Base-by-base conservation (phyloP, 2,329 filamentous ascomycete genomes). In the Fusarium pseudocircinatum region DNA sequence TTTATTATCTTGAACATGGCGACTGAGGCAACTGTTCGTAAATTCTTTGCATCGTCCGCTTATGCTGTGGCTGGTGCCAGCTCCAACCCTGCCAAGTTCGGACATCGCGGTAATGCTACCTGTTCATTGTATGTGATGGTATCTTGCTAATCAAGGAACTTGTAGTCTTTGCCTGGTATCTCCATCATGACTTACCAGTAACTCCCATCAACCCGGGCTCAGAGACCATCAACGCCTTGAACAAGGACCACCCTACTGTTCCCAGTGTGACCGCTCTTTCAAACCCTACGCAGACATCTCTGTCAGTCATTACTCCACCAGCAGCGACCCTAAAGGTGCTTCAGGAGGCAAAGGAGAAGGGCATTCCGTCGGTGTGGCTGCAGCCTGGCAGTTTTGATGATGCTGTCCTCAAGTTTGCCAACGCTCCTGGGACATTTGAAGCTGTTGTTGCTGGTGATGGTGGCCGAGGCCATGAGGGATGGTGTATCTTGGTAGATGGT, bases 61-160 rank as follows among this genome's bases (percentile, higher is more conserved):
- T 97, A 96, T 81, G 95, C 96, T 66, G 96, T 98, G 34, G 94
- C 95, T 26, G 96, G 96, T 77, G 96, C 96, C 42, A 96, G 93
- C 80, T 93, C 93, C 59, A 94, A 97, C 83, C 87, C 93, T 44
- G 85, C 87, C 80, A 98, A 97, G 82, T 98, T 93, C 79, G 96
- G 96, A 30, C 93, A 97, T 83, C 95, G 94, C 85, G 91, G 95
- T 95, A 82, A 65, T 85, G 30, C 49, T 43, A 30, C 32, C 43
- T 39, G 26, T 46, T 47, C 16, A 4, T n/a, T 43, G 10, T 22
- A 22, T 52, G 37, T 34, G 49, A 68, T 39, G 22, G 43, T 56
- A 30, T 36, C 22, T 43, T 40, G 50, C 69, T 63, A 34, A 63
- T 56, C 40, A 54, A 22, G 10, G 30, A 18, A 44, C 43, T 54